Conservation (phyloP, 441 rosid genomes). For the Rhodomyrtus psidioides region DNA sequence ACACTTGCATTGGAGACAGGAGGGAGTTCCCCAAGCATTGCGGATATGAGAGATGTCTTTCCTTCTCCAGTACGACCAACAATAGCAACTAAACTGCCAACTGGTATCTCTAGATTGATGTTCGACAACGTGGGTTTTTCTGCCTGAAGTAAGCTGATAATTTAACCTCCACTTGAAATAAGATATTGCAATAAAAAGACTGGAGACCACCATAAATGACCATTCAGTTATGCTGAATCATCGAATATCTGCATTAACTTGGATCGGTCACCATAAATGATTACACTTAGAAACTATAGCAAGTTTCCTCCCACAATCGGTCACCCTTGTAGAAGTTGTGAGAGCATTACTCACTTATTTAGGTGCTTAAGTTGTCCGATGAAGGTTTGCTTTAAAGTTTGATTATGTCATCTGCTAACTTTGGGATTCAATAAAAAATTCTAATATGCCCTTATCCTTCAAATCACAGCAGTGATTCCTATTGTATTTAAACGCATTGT, state of each 20-base stretch:
- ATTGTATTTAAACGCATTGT: neutral
- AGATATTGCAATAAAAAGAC: neutral
- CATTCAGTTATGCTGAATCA: neutral
- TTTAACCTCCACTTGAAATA: neutral
- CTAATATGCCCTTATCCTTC: neutral
- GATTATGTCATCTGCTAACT: neutral
- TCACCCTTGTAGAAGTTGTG: neutral
- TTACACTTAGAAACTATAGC: neutral
- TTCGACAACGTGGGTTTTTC: conserved; percentile 75
- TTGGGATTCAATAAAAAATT: neutral
- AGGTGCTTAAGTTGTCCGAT: neutral
- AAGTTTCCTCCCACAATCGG: neutral
- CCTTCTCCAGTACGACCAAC: conserved; percentile 99
- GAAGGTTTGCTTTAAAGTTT: neutral
- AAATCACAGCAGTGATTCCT: neutral
- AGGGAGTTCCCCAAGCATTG: conserved; percentile 97
- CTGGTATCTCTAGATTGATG: conserved; percentile 75
- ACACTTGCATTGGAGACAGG: conserved; percentile 46
- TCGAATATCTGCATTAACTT: neutral
- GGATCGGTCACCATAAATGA: neutral
- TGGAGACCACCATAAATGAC: neutral
- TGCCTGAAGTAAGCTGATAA: conserved; percentile 35
- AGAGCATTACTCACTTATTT: neutral
- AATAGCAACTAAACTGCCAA: conserved; percentile 87
- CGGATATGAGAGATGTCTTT: conserved; percentile 92